Percentiles rank a stretch among this genome's conserved stretches.
These are phyloP conservation scores for Elsinoe arachidis DNA, from an alignment of 2,329 filamentous ascomycete species.

Conservation along the genomic window DNA sequence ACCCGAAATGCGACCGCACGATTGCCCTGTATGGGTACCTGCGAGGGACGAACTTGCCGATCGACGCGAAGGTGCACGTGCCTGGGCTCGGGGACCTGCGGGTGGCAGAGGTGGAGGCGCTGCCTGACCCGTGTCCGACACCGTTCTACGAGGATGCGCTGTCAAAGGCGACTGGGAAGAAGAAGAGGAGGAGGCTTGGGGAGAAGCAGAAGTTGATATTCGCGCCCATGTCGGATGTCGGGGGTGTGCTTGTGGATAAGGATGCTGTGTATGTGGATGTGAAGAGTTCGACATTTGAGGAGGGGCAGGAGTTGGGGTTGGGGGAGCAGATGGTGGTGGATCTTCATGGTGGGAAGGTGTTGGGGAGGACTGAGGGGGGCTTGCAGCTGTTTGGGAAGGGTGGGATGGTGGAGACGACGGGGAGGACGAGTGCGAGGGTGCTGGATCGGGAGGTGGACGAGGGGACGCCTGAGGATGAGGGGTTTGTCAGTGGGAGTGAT, in stretches of 20 bases:
- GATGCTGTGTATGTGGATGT: constrained; percentile 87
- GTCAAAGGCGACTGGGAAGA: constrained; percentile 76
- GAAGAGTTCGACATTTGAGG: constrained; percentile 62
- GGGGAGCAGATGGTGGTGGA: constrained; percentile 92
- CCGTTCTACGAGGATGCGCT: constrained; percentile 81
- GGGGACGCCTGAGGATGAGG: constrained; percentile 40
- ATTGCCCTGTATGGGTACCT: constrained; percentile 90
- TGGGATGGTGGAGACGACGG: constrained; percentile 44
- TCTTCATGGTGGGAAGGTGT: constrained; percentile 72
- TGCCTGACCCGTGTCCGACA: constrained; percentile 93
- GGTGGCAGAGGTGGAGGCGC: constrained; percentile 70
- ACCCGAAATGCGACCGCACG: constrained; percentile 82
- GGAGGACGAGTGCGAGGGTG: constrained; percentile 46
- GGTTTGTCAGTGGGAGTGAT: constrained; percentile 41
- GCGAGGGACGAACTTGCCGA: constrained; percentile 86
- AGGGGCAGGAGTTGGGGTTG: constrained; percentile 68
- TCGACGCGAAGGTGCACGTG: constrained; percentile 79
- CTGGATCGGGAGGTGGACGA: constrained; percentile 42
- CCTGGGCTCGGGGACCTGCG: constrained; percentile 86
- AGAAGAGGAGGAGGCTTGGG: constrained; percentile 68
- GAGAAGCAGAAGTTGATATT: constrained; percentile 97
- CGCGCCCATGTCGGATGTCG: constrained; percentile 96
- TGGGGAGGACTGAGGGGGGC: constrained; percentile 74
- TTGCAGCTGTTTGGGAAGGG: constrained; percentile 80
- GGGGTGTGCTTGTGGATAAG: constrained; percentile 89